phyloP scores from a whole-genome alignment of 257 asterid species.

The Verbascum thapsus region DNA sequence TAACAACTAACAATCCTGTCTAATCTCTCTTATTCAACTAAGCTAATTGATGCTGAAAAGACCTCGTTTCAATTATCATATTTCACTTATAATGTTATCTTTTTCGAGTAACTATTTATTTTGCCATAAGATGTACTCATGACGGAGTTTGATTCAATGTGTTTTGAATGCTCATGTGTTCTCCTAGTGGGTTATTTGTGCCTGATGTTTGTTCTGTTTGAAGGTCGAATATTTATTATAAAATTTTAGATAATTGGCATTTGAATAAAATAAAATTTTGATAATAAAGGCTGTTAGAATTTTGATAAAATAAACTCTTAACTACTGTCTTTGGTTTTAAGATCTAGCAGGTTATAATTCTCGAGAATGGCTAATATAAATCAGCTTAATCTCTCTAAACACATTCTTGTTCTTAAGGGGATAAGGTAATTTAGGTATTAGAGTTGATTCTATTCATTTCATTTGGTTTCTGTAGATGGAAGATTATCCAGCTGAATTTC shows the following conservation, averaged over 20 bases:
- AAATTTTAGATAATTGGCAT: not conserved
- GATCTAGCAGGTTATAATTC: not conserved
- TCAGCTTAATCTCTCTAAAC: constrained; percentile 14
- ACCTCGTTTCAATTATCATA: too few species aligned
- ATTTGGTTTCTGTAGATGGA: constrained; percentile 59
- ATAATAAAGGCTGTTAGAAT: not conserved
- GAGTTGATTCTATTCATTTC: constrained; percentile 30
- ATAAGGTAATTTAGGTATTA: constrained; percentile 25
- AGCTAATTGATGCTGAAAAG: too few species aligned
- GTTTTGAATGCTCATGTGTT: too few species aligned
- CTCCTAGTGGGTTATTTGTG: not conserved
- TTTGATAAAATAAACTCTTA: not conserved
- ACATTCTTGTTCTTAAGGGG: not conserved
- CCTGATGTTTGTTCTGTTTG: constrained; percentile 8
- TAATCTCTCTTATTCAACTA: too few species aligned
- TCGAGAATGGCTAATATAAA: constrained; percentile 13
- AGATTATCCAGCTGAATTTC: constrained; percentile 82
- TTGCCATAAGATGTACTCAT: too few species aligned
- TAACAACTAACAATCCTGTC: too few species aligned
- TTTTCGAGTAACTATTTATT: too few species aligned
- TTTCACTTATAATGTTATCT: too few species aligned
- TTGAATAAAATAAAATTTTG: not conserved
- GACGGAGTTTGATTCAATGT: too few species aligned
- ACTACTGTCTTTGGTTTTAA: constrained; percentile 22
- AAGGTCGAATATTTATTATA: too few species aligned